phyloP scores from a whole-genome alignment of 192 early-diverging fungal genomes.

The Coemansia sp. region DNA sequence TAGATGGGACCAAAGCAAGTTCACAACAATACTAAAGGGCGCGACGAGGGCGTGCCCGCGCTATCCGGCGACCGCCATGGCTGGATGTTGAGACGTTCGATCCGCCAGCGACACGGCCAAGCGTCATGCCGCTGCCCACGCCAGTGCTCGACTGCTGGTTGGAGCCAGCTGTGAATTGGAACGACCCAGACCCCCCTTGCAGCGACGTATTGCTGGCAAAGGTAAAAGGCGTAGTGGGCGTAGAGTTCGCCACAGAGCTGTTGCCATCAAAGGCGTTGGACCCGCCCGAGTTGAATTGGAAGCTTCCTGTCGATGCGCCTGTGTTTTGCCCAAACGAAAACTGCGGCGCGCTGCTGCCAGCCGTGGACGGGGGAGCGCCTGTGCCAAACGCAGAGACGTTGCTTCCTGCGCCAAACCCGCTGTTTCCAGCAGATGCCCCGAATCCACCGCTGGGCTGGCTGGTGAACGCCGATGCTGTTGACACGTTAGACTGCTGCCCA shows the following conservation, averaged over 20 bases:
- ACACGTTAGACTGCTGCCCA: slow-evolving; percentile 26
- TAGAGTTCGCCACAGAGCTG: slow-evolving; percentile 8
- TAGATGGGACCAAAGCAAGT: no score
- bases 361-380: slow-evolving; percentile 3
- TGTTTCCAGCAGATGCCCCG: slow-evolving; percentile 19
- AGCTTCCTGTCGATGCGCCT: slow-evolving; percentile 18
- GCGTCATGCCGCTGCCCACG: slow-evolving; percentile 30
- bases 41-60: slow-evolving; percentile 41
- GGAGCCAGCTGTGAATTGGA: slow-evolving; percentile 45
- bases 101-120: slow-evolving; percentile 43
- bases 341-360: slow-evolving; percentile 15
- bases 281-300: slow-evolving; percentile 25
- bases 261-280: slow-evolving; percentile 12
- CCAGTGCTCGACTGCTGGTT: slow-evolving; percentile 43
- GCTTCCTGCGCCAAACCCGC: slow-evolving; percentile 26
- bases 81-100: slow-evolving; percentile 46
- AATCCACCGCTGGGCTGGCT: slow-evolving; percentile 23
- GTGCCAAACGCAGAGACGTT: slow-evolving; percentile 26
- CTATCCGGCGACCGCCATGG: slow-evolving; percentile 33
- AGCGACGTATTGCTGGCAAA: slow-evolving; percentile 45
- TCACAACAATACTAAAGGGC: slow-evolving; percentile 7
- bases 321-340: slow-evolving; percentile 38
- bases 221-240: slow-evolving; percentile 24
- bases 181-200: slow-evolving; percentile 19
- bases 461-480: slow-evolving; percentile 15